Evolutionary conservation across 331 rosid genomes (phyloP), one percentile per base, ranked within the genome.

Genomic region (Pyrus hybrid): DNA sequence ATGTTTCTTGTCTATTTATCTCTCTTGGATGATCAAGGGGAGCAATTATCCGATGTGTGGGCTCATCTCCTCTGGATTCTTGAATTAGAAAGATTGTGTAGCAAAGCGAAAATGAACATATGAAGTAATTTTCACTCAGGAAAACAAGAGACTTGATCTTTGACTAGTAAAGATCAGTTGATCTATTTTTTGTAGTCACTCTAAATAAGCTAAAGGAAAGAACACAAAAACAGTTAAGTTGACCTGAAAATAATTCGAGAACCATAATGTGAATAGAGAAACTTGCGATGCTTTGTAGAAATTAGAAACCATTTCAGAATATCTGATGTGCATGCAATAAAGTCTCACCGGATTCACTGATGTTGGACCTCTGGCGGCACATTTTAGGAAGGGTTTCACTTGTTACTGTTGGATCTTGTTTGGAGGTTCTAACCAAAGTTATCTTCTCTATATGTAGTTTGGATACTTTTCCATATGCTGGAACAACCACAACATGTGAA

Each of bases 391-490:
- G 68, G 65, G 43, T 61, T n/a, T 41, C 5, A 28, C 56, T 61
- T 77, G 35, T 68, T 43, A 18, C 3, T 35, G 47, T 73, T 53
- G 32, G 54, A 77, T 75, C 53, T 60, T n/a, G 30, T 68, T 82
- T 75, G 45, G 21, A 23, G 54, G 21, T 43, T 70, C 72, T 81
- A 33, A 79, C 61, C 21, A 32, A 17, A 75, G 62, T 43, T 79
- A 28, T 72, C 22, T 18, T 68, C 26, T 63, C 17, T 26, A 9
- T 69, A 60, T 90, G 84, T 79, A 93, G 98, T 82, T 83, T 93
- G 95, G 98, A 93, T 86, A 93, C 98, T 32, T 93, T 91, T 78
- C 98, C 98, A 8, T 93, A 93, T 87, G 96, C 98, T 76, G 97
- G 99, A 77, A 94, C 99, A 32, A 94, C 99, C 22, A 94, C 99